phyloP scores from a whole-genome alignment of 2,329 filamentous ascomycete genomes.

The Lecanicillium sp. region DNA sequence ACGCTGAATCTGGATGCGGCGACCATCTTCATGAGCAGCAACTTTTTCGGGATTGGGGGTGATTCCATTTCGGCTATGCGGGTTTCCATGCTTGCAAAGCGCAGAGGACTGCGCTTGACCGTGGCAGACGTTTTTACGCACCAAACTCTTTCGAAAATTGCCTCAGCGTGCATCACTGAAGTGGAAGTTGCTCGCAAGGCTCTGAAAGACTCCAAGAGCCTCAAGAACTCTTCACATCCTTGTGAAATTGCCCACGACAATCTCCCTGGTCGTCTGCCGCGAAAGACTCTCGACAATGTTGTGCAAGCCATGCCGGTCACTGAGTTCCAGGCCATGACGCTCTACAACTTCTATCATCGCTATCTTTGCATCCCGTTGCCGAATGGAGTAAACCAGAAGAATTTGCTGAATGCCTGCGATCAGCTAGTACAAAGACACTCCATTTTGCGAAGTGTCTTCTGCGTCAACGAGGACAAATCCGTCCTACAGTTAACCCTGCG shows the following conservation, averaged over 20 bases:
- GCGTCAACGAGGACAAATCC: background rate
- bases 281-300: background rate
- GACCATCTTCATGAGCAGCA: slow-evolving; percentile 23
- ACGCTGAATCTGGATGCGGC: slow-evolving; percentile 10
- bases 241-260: background rate
- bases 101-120: background rate
- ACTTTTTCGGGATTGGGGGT: slow-evolving; percentile 22
- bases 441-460: slow-evolving; percentile 5
- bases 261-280: background rate
- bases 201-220: too few relatives aligned
- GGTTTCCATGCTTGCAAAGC: slow-evolving; percentile 8
- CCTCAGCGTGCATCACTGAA: background rate
- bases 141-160: slow-evolving; percentile 5
- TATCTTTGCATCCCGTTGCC: slow-evolving; percentile 5
- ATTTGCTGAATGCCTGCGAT: background rate
- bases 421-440: slow-evolving; percentile 8
- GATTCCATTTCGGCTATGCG: slow-evolving; percentile 21
- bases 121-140: slow-evolving; percentile 3
- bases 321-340: slow-evolving; percentile 7
- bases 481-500: slow-evolving; percentile 1
- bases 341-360: slow-evolving; percentile 3
- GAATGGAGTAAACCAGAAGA: background rate
- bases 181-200: too few relatives aligned
- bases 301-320: background rate
- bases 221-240: background rate